Base-by-base conservation (phyloP, 441 rosid genomes). In the Erysimum cheiri region DNA sequence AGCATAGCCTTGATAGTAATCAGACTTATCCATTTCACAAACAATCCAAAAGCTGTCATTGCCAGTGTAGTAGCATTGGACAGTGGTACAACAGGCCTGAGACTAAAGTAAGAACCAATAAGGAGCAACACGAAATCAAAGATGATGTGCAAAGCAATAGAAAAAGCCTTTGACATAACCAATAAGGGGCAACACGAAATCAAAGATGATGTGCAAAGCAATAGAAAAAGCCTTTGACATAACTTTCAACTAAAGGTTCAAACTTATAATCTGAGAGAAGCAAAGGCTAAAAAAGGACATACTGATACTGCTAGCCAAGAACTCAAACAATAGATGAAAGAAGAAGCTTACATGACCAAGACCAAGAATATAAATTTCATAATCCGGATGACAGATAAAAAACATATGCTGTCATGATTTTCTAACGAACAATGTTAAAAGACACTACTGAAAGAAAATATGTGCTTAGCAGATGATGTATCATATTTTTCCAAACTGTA, bases 101-200 rank as follows among this genome's bases (percentile, higher is more conserved):
- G 75, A 67, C 74, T 73, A 64, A 29, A 67, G 61, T 78, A 70
- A 71, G 48, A 69, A 64, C 77, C 61, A 74, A 67, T 66, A 71
- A 79, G 28, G 75, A 71, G 50, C 77, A 80, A 47, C 13, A 67
- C 3, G 64, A 72, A 78, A 77, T 69, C 81, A 83, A 72, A 29
- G 15, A 62, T 49, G 57, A 28, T 29, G 60, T 36, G 67, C 61
- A 67, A 33, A 69, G 47, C 31, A 47, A 55, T 17, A 68, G 60
- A 46, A 69, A 55, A 29, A 49, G 33, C 66, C 59, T 56, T 39
- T 3, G 24, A 41, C 53, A 50, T 40, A 29, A 52, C 46, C 32
- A n/a, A n/a, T n/a, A n/a, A 79, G 28, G 75, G 72, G 50, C 77
- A 80, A 47, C 13, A 67, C 3, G 64, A 72, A 78, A 77, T 69